Percentiles rank a stretch among this genome's conserved stretches.
Conservation (phyloP, 1,284 basidiomycete genomes). For the Fistulina hepatica region DNA sequence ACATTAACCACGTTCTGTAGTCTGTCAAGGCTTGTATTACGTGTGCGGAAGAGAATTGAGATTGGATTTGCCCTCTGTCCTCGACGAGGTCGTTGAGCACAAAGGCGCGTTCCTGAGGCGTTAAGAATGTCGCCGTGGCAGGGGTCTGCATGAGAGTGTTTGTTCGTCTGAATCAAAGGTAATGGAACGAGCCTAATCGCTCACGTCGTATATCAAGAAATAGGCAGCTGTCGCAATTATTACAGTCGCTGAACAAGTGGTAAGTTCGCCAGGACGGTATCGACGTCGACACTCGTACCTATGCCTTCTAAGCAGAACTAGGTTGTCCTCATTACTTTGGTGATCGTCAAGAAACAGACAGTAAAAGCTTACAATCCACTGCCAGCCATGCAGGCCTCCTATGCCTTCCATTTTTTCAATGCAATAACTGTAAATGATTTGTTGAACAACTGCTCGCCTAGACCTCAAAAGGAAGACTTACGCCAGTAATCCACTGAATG, state of each 20-base stretch:
- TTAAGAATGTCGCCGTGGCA: conserved; percentile 35
- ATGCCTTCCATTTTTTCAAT: conserved; percentile 32
- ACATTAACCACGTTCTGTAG: conserved; percentile 31
- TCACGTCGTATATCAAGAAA: conserved; percentile 30
- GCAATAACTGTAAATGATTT: conserved; percentile 18
- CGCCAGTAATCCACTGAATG: conserved; percentile 29
- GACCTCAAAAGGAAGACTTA: conserved; percentile 12
- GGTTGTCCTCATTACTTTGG: too few species aligned
- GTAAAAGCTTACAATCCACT: conserved; percentile 31
- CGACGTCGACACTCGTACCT: conserved; percentile 16
- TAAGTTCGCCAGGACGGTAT: background rate
- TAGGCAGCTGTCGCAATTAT: conserved; percentile 24
- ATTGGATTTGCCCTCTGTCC: conserved; percentile 27
- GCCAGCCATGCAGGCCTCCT: conserved; percentile 31
- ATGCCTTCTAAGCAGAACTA: conserved; percentile 30
- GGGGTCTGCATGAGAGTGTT: conserved; percentile 28
- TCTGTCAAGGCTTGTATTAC: conserved; percentile 28
- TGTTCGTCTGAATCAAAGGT: too few species aligned
- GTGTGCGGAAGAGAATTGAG: conserved; percentile 26
- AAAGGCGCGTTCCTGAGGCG: conserved; percentile 24
- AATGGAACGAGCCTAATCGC: conserved; percentile 3
- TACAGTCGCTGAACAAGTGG: conserved; percentile 30
- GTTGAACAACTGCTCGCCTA: background rate
- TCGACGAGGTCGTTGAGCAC: conserved; percentile 29
- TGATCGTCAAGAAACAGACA: background rate